Evolutionary conservation across 176 grass and related monocot species (phyloP).

Genomic region (Carex cristatella): DNA sequence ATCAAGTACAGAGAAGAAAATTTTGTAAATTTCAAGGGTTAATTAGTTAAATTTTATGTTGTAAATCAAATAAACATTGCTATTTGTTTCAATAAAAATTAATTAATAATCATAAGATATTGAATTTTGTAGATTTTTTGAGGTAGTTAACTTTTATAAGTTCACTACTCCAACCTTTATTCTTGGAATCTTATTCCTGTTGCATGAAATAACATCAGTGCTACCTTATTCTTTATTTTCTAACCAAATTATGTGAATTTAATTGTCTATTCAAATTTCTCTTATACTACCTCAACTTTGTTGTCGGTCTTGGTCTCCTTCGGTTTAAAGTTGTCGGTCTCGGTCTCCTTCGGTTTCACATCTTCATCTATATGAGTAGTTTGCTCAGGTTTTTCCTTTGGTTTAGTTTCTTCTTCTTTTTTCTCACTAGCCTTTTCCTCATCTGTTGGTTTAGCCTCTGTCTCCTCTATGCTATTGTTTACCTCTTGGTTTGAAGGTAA

Average conservation of each 20-base stretch:
- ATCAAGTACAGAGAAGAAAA: background rate
- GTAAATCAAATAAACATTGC: background rate
- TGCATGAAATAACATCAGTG: background rate
- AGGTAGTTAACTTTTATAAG: no score
- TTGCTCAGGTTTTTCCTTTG: background rate
- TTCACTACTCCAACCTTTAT: no score
- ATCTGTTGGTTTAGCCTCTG: background rate
- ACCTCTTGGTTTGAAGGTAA: background rate
- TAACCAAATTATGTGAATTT: background rate
- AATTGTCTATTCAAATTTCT: background rate
- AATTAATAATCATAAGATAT: background rate
- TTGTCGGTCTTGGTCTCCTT: background rate
- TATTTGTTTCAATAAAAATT: background rate
- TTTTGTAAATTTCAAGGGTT: background rate
- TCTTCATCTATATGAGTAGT: background rate
- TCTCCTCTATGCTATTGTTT: background rate
- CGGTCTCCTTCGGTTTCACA: background rate
- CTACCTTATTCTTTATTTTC: background rate
- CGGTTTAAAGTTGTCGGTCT: background rate
- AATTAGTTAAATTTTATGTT: background rate
- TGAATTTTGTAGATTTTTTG: background rate
- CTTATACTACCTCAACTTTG: background rate
- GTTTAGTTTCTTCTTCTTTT: conserved; percentile 6
- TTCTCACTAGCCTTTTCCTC: background rate
- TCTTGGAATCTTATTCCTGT: background rate